Conservation (phyloP, 139 green algal genomes). For the Ostreobium quekettii region DNA sequence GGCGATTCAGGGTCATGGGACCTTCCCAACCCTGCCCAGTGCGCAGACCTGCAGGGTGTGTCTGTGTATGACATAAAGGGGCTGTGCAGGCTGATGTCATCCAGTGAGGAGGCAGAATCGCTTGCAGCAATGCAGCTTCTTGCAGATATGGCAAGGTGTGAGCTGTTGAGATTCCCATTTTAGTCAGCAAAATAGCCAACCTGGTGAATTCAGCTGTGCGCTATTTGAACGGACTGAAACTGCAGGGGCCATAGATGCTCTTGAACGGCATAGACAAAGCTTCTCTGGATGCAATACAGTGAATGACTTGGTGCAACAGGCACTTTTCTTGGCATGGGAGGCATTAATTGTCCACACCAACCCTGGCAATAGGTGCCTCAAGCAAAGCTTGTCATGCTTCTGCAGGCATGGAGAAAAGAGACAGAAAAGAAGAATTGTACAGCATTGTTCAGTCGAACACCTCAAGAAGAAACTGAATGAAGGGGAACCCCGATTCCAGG, state of each 20-base stretch:
- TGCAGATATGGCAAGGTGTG: constrained; percentile 14
- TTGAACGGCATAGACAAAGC: no score
- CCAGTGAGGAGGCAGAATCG: not conserved
- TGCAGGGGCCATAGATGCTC: no score
- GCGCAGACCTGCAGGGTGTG: not conserved
- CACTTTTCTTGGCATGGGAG: not conserved
- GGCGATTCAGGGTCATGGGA: not conserved
- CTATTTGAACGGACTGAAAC: no score
- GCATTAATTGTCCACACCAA: not conserved
- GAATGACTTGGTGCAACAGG: not conserved
- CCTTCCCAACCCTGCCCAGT: not conserved
- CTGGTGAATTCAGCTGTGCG: not conserved
- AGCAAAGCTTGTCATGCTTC: not conserved
- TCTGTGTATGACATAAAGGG: constrained; percentile 13
- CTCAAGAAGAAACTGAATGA: not conserved
- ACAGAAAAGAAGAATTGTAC: not conserved
- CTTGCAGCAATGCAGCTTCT: constrained; percentile 4
- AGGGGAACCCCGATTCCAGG: not conserved
- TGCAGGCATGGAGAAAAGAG: not conserved
- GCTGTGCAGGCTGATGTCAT: not conserved
- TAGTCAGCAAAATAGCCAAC: not conserved
- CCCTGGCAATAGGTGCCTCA: not conserved
- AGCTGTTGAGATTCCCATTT: not conserved
- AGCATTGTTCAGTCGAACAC: not conserved
- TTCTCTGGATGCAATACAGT: no score